These are phyloP conservation scores for Cyberlindnera euphorbiae DNA, from an alignment of 805 yeast species.

Conservation along the genomic window DNA sequence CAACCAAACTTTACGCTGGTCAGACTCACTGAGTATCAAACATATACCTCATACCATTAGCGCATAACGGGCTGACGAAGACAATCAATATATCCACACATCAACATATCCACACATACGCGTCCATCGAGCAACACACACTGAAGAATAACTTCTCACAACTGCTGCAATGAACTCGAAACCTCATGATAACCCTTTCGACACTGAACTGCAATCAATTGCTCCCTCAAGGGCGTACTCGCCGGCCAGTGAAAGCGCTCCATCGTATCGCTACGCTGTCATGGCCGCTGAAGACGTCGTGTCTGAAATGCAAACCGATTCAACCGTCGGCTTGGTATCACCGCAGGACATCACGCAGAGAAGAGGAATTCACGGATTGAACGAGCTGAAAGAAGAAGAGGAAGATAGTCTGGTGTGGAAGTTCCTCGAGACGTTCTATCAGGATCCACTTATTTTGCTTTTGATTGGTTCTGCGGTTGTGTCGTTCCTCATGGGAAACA, in stretches of 20 bases:
- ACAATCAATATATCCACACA: no score
- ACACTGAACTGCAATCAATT: constrained; percentile 14
- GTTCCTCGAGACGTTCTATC: constrained; percentile 76
- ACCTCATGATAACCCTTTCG: constrained; percentile 31
- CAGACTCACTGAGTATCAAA: no score
- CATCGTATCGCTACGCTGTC: constrained; percentile 62
- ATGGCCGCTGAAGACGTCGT: constrained; percentile 63
- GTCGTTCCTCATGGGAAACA: constrained; percentile 90
- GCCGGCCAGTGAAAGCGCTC: constrained; percentile 36
- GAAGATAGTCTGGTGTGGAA: constrained; percentile 67
- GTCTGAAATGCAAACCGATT: constrained; percentile 56
- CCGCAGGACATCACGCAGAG: constrained; percentile 69
- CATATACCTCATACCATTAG: no score
- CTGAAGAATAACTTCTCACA: not conserved
- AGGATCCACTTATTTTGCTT: constrained; percentile 85
- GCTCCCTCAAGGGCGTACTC: constrained; percentile 11
- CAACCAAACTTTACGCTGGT: no score
- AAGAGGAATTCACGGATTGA: constrained; percentile 70
- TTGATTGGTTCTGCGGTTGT: constrained; percentile 86
- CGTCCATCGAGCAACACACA: not conserved
- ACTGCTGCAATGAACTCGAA: no score
- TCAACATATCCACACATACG: not conserved
- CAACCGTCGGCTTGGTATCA: constrained; percentile 54
- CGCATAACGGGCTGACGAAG: no score
- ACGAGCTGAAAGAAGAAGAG: constrained; percentile 74